Evolutionary conservation across 305 asterid genomes (phyloP), one percentile per base, ranked within the genome.

Genomic region (Fraxinus albicans): DNA sequence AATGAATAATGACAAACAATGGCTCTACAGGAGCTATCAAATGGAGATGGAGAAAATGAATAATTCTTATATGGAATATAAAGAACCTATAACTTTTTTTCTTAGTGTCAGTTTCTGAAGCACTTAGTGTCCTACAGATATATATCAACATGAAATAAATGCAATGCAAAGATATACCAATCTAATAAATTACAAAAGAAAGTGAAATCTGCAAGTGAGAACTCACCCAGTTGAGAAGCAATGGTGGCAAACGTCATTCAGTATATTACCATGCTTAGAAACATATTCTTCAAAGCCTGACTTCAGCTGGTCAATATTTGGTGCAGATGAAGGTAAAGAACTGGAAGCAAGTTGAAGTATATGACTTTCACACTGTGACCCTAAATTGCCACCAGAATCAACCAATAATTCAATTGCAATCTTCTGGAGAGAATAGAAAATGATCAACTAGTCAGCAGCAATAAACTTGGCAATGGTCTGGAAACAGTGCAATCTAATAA

Each of bases 371-470:
- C n/a, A 60, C 47, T 81, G 87, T 80, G 90, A 85, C 81, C 90
- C 90, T 79, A 83, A 76, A 63, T 75, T 58, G 53, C 81, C 84
- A 83, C 81, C 86, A 77, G 90, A 82, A 84, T 89, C 88, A 79
- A 90, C 93, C 81, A 91, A 84, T 65, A 93, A 86, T 87, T 95
- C 97, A 87, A 93, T 83, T 73, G 93, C 97, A 77, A 94, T 90
- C 85, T 87, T 93, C 99, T 95, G 94, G 77, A 85, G 79, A 83
- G 74, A 83, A 74, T 55, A 27, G 76, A 36, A 78, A 69, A 82
- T 79, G 55, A 84, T 81, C 83, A 84, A 69, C 77, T 73, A 35
- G 84, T 80, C 77, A 88, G 84, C 63, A 77, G 74, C 50, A 25
- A 69, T 77, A 17, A 50, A 65, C 72, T 73, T 33, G 44, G 13